Base-by-base conservation (phyloP, 2,329 filamentous ascomycete genomes). In the Xylaria sp. region DNA sequence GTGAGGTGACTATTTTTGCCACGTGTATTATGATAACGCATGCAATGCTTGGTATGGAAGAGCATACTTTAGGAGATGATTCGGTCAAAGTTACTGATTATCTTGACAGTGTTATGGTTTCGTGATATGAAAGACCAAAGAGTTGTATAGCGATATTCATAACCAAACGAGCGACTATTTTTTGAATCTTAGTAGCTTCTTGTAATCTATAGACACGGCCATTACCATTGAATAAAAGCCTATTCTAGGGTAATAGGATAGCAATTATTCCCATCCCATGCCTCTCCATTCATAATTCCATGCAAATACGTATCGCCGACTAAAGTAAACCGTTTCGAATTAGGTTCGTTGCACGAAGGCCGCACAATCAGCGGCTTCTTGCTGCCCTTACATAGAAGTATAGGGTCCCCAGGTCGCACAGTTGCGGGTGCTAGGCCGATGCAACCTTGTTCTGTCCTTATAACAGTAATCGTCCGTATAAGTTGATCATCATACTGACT, bases 211-310 rank as follows among this genome's bases (percentile, higher is more conserved):
- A n/a, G n/a, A n/a, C n/a, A n/a, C n/a, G n/a, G n/a, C n/a, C n/a
- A n/a, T n/a, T 10, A 36, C 34, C 28, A n/a, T 30, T 30, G 3
- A 30, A 36, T 36, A 4, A 13, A 15, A 36, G n/a, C 15, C n/a
- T 39, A 56, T 39, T 25, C 52, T 23, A 39, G 5, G 15, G n/a
- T 56, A 7, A 56, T 39, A 28, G 53, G 20, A 25, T 39, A 18
- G 20, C 53, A 56, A 10, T 39, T 13, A 10, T 20, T 13, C 20
- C 41, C 53, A 25, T 56, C 28, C 34, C 53, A 56, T 25, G 53
- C 53, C 32, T 41, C 53, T 18, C 53, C 53, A 25, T 56, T 7
- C 53, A 56, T 56, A 2, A 56, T 41, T 20, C 53, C 53, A 56
- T 56, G 53, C 34, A 56, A 6, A 39, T 36, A 56, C 3, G 32